These are phyloP conservation scores for Trypanosoma cruzi DNA, from an alignment of 208 protist species.

Conservation along the genomic window DNA sequence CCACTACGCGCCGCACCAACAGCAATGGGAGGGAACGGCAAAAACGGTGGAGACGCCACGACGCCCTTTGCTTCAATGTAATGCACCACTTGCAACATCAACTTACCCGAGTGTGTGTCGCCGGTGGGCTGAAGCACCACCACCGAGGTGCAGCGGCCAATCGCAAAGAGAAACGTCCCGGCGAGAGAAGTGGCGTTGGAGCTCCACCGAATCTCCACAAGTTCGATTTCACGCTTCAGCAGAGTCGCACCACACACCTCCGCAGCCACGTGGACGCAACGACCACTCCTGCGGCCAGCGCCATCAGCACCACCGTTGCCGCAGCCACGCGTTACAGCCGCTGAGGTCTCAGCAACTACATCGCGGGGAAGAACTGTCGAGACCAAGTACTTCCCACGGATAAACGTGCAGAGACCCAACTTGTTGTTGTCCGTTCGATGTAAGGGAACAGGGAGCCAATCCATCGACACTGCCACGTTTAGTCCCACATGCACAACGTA, in stretches of 20 bases:
- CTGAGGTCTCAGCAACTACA: neutral
- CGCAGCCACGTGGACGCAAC: slow-evolving; percentile 5
- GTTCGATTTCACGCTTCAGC: slow-evolving; percentile 10
- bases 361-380: slow-evolving; percentile 18
- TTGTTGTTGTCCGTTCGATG: slow-evolving; percentile 21
- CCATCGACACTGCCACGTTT: slow-evolving; percentile 10
- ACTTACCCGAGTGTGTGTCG: slow-evolving; percentile 5
- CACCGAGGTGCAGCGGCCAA: slow-evolving; percentile 22
- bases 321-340: no score
- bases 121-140: slow-evolving; percentile 23
- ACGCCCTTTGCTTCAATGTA: slow-evolving; percentile 21
- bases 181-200: slow-evolving; percentile 14
- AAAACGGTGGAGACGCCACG: neutral
- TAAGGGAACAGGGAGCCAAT: slow-evolving; percentile 29
- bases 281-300: neutral
- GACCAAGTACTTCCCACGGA: slow-evolving; percentile 22
- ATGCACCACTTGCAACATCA: slow-evolving; percentile 20
- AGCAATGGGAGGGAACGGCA: slow-evolving; percentile 7
- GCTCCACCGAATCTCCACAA: slow-evolving; percentile 18
- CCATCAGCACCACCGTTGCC: no score
- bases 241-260: slow-evolving; percentile 22
- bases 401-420: slow-evolving; percentile 28
- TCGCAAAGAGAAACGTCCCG: slow-evolving; percentile 26
- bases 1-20: neutral
- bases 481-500: slow-evolving; percentile 22